A percentile compares a stretch with the other conserved stretches of the same genome.
Evolutionary conservation across 495 filamentous ascomycete genomes (phyloP).

Genomic region (Rhypophila decipiens): DNA sequence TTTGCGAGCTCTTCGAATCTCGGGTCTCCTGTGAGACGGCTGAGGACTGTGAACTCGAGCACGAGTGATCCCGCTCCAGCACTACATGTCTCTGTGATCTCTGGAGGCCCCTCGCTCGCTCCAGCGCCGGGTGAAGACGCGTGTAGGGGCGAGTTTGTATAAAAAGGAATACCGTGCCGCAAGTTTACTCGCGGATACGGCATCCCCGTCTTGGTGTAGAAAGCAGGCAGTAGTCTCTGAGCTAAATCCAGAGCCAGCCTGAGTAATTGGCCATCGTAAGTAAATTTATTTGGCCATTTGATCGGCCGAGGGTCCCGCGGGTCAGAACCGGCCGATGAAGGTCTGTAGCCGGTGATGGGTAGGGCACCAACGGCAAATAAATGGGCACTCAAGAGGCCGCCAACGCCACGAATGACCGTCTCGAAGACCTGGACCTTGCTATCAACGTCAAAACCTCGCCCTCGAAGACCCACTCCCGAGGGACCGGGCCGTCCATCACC

Average conservation of each 20-base stretch:
- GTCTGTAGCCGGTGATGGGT: conserved; percentile 71
- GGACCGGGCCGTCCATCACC: conserved; percentile 72
- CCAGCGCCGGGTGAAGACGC: conserved; percentile 22
- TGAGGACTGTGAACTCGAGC: conserved; percentile 85
- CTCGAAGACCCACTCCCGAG: conserved; percentile 62
- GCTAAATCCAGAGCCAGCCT: conserved; percentile 79
- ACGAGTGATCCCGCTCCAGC: conserved; percentile 92
- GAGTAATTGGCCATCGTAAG: conserved; percentile 87
- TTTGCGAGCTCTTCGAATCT: conserved; percentile 86
- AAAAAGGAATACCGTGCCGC: conserved; percentile 86
- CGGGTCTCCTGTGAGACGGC: conserved; percentile 77
- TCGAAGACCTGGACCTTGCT: conserved; percentile 98
- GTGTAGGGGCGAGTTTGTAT: conserved; percentile 70
- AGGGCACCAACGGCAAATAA: conserved; percentile 85
- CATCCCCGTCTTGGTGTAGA: conserved; percentile 80
- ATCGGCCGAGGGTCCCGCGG: conserved; percentile 47
- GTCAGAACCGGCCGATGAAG: conserved; percentile 29
- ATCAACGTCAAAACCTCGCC: conserved; percentile 88
- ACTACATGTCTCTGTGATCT: conserved; percentile 93
- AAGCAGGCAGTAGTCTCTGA: conserved; percentile 78
- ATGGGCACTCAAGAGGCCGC: conserved; percentile 87
- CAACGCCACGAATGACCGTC: conserved; percentile 89
- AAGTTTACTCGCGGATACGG: conserved; percentile 95
- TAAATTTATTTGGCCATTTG: conserved; percentile 65
- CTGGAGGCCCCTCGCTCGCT: conserved; percentile 39